phyloP scores from a whole-genome alignment of 2,329 filamentous ascomycete species.

The Neoarthrinium moseri region DNA sequence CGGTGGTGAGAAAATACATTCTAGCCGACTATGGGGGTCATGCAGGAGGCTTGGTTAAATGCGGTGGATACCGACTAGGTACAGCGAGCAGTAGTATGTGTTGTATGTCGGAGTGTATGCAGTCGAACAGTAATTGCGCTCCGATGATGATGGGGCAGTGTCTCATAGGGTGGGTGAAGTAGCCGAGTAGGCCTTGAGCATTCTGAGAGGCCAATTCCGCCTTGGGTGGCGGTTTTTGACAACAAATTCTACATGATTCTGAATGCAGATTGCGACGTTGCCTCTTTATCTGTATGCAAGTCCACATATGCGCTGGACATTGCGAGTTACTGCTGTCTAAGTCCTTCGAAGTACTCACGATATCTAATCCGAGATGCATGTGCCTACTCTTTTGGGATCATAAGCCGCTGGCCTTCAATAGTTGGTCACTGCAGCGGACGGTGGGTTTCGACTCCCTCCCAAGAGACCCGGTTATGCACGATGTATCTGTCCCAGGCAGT shows the following conservation, averaged over 20 bases:
- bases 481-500: too few relatives aligned
- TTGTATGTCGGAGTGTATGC: constrained; percentile 24
- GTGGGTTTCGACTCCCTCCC: too few relatives aligned
- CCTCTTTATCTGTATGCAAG: not conserved
- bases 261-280: constrained; percentile 10
- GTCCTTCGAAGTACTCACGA: too few relatives aligned
- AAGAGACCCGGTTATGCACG: too few relatives aligned
- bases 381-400: too few relatives aligned
- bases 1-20: not conserved
- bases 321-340: too few relatives aligned
- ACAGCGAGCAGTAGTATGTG: too few relatives aligned
- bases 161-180: constrained; percentile 22
- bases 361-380: too few relatives aligned
- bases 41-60: constrained; percentile 9
- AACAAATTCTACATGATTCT: not conserved
- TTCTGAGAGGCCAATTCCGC: constrained; percentile 21
- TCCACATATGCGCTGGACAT: too few relatives aligned
- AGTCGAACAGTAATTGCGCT: constrained; percentile 20
- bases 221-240: constrained; percentile 18
- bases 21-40: not conserved
- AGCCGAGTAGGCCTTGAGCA: constrained; percentile 15
- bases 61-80: constrained; percentile 20
- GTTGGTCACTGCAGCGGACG: too few relatives aligned
- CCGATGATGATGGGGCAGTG: constrained; percentile 25
- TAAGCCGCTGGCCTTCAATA: too few relatives aligned